Evolutionary conservation across 129 eudicot species (phyloP), one percentile per base, ranked within the genome.

Genomic region (Lactuca saligna): DNA sequence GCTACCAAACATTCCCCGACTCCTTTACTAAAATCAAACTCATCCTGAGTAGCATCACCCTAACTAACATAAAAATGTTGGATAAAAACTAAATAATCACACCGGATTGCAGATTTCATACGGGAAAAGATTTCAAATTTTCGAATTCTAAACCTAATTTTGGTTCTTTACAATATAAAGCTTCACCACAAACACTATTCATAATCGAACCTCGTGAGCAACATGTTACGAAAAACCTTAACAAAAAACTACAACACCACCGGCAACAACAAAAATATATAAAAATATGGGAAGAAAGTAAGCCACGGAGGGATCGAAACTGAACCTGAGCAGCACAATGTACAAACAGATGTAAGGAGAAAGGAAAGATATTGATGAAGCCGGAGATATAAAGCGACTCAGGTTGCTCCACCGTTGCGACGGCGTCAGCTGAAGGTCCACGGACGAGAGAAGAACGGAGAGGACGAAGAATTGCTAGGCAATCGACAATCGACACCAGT

Each of bases 71-170:
- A 0, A 66, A 66, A 51, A 8, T 54, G 48, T 49, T 50, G 31
- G 7, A 50, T 2, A 2, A 31, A 66, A 35, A 50, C n/a, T 11
- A 48, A 48, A 10, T 51, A 32, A 33, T 14, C 54, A 53, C 34
- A 17, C 10, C 62, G 39, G 3, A 17, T 16, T 3, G 5, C 7
- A 37, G 48, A 53, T 14, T 68, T 54, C 72, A 3, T 10, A 35
- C 62, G n/a, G 10, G 35, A 66, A 66, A 68, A 15, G 8, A 49
- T 8, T 42, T 17, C 48, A 60, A 49, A 32, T 5, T 8, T 32
- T 8, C 8, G 3, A 59, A 34, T 49, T 20, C 14, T 49, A 61
- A 71, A 61, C 76, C 76, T 71, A 71, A 61, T 61, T 71, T 61
- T 50, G 5, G 61, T 50, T 50, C 57, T 49, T 48, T 37, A 17